Evolutionary conservation across 1,284 basidiomycete genomes (phyloP), one percentile per base, ranked within the genome.

Genomic region (Coriolopsis trogii): DNA sequence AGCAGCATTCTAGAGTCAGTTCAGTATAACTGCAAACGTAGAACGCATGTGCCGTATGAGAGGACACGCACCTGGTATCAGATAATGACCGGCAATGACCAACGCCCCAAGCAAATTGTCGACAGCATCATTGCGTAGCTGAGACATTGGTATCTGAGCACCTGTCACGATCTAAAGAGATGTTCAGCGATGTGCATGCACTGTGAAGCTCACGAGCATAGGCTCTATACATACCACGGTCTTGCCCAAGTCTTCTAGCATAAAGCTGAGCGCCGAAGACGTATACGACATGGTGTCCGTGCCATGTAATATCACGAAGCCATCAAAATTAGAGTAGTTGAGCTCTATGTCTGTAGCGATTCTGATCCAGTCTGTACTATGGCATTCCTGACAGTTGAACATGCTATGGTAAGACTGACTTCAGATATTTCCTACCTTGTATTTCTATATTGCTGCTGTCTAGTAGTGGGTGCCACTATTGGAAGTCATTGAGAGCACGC

Each of bases 241-340:
- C 73, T 95, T 95, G 44, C 93, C 93, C 6, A 96, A 77, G 62
- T 96, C 93, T 68, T 96, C 93, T 5, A 97, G 77, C 48, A 97
- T 72, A 70, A 96, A 96, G 63, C 89, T 91, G 31, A 95, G 77
- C 1, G 93, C 92, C 41, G 90, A 93, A 2, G 92, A 84, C 3
- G 89, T 90, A 69, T 93, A 95, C 2, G 87, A 83, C 91, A 95
- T 95, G 0, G 93, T 95, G 63, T 95, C 93, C n/a, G 91, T 93
- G 30, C 94, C 94, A 67, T 97, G 94, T 9, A 97, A 74, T 26
- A 97, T 76, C 23, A 97, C 87, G 65, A 97, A 97, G 0, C 90
- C 91, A 64, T 97, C 94, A 64, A 93, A 97, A 16, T 76, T 67
- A 40, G 73, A 63, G 62, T 95, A 95, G 67, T 96, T 96, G 43